Evolutionary conservation across 345 rosid species (phyloP).

Genomic region (Noccaea caerulescens): DNA sequence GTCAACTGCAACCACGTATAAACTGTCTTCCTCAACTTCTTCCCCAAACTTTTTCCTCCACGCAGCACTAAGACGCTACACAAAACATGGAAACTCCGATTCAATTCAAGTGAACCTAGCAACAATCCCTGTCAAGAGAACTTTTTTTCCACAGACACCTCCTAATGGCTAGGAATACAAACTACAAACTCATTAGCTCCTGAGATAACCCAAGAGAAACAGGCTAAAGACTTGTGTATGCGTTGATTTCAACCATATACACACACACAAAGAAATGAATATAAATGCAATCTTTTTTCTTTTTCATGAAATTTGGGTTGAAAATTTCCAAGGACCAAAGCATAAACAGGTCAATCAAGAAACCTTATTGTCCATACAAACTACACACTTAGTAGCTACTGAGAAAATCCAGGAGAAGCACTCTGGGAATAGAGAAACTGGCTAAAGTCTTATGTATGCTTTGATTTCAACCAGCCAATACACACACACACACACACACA

Average conservation of each 20-base stretch:
- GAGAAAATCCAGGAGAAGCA: neutral
- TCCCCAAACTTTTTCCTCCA: constrained; percentile 84
- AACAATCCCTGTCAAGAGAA: neutral
- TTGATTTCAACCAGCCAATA: constrained; percentile 19
- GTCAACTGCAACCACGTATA: constrained; percentile 67
- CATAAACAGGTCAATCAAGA: too few species aligned
- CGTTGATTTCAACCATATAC: too few species aligned
- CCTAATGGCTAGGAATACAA: too few species aligned
- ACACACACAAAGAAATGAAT: too few species aligned
- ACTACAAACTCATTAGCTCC: neutral
- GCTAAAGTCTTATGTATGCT: neutral
- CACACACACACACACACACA: neutral
- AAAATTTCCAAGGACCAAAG: too few species aligned
- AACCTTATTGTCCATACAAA: too few species aligned
- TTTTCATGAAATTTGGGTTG: neutral
- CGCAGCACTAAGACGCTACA: constrained; percentile 63
- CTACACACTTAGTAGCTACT: neutral
- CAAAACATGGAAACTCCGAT: constrained; percentile 4
- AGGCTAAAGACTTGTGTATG: too few species aligned
- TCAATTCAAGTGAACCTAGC: neutral
- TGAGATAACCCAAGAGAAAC: too few species aligned
- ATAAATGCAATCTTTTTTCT: neutral
- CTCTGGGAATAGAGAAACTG: neutral
- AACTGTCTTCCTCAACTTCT: constrained; percentile 57
- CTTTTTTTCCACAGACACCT: neutral